Base-by-base conservation (phyloP, 345 rosid genomes). In the Arabidopsis arenosa region DNA sequence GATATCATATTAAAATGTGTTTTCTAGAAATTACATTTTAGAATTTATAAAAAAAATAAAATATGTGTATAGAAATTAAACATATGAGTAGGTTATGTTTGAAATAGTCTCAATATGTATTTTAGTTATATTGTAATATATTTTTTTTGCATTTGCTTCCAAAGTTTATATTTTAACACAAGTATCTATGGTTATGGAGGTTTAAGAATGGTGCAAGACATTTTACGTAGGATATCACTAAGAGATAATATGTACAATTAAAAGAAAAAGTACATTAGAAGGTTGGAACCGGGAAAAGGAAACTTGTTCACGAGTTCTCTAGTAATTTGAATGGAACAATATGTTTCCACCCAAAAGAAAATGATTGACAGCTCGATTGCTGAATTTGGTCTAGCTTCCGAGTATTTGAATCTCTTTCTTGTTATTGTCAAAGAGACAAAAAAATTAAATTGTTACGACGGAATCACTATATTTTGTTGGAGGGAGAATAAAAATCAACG, bases 301-400 rank as follows among this genome's bases (percentile, higher is more conserved):
- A 47, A n/a, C 9, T 59, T 15, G 36, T 26, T 66, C 15, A 66
- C 21, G 78, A 23, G 26, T 75, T 57, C 35, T 75, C 30, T 75
- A 30, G 63, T 67, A 59, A 40, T 51, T 67, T 67, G 61, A 59
- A 75, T 51, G 62, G 68, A 75, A 68, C 74, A 51, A 30, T 57
- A 13, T 44, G 36, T 63, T 58, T 70, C 47, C 14, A 61, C 18
- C 5, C 12, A n/a, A 55, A 55, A 17, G 57, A 35, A 45, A 35
- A 59, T 32, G 74, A 13, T 68, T 61, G 64, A 62, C 66, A 77
- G 76, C 72, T 63, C 14, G 66, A 70, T 63, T 70, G 61, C 54
- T 61, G 45, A 44, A 23, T 54, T 63, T 70, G 59, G 75, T 63
- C 45, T 63, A 63, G 64, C 58, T 70, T 64, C 75, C 36, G 5